Evolutionary conservation across 306 rosid genomes (phyloP).

Genomic region (Citrullus mucosospermus): DNA sequence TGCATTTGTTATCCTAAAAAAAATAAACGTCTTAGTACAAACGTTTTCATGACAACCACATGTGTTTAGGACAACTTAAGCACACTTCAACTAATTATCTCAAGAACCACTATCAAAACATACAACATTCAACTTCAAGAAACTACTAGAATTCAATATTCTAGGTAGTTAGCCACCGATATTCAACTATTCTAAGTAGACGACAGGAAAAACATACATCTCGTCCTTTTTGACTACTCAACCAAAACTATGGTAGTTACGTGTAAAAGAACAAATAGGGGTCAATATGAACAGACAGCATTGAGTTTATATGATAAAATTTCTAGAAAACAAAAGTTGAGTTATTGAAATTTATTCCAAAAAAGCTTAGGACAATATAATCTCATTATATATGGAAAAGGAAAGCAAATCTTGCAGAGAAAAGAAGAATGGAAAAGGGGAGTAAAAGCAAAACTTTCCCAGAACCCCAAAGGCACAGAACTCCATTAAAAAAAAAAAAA

Average conservation of each 20-base stretch:
- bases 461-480: slow-evolving; percentile 28
- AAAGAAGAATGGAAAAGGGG: neutral
- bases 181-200: neutral
- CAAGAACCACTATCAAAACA: neutral
- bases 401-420: slow-evolving; percentile 7
- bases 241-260: neutral
- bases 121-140: neutral
- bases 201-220: neutral
- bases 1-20: neutral
- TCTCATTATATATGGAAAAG: neutral
- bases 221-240: neutral
- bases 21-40: neutral
- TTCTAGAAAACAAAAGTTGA: neutral
- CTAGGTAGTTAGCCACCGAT: neutral
- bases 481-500: slow-evolving; percentile 10
- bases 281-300: neutral
- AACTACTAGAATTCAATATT: neutral
- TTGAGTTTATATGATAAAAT: neutral
- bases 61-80: neutral
- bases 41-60: neutral
- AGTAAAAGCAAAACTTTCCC: slow-evolving; percentile 10
- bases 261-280: neutral
- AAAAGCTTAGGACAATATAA: neutral
- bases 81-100: neutral
- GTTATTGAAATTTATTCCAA: neutral